Conservation (phyloP, 192 early-diverging fungal species). For the Coemansia sp. region DNA sequence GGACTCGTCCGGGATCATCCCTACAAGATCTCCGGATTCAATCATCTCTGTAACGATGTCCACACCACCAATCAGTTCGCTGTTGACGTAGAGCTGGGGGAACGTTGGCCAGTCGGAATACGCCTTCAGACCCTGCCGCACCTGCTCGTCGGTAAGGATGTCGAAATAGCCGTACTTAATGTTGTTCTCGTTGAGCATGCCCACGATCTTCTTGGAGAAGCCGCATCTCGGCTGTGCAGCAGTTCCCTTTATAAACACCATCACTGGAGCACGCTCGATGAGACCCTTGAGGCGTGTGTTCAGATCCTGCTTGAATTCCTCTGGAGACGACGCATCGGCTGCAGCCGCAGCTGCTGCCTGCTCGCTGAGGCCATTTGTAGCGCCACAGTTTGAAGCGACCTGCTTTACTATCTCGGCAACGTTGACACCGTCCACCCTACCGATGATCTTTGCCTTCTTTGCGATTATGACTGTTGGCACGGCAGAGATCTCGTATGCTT, state of each 20-base stretch:
- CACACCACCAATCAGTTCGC: slow-evolving; percentile 90
- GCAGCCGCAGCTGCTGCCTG: slow-evolving; percentile 34
- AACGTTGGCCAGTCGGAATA: slow-evolving; percentile 95
- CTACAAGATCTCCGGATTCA: slow-evolving; percentile 67
- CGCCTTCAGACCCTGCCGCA: slow-evolving; percentile 87
- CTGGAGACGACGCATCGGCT: slow-evolving; percentile 28
- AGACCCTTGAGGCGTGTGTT: slow-evolving; percentile 72
- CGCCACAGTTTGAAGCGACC: slow-evolving; percentile 51
- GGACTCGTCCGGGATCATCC: slow-evolving; percentile 57
- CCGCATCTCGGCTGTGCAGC: slow-evolving; percentile 90
- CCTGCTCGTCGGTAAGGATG: slow-evolving; percentile 89
- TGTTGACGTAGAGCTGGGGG: slow-evolving; percentile 90
- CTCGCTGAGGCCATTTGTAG: slow-evolving; percentile 23
- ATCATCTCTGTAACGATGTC: slow-evolving; percentile 96
- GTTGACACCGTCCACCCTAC: slow-evolving; percentile 88
- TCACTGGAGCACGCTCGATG: slow-evolving; percentile 69
- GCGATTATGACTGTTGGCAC: slow-evolving; percentile 90
- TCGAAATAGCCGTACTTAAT: slow-evolving; percentile 71
- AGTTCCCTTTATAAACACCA: slow-evolving; percentile 98
- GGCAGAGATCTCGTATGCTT: slow-evolving; percentile 83
- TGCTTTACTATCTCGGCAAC: slow-evolving; percentile 72
- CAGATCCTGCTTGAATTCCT: slow-evolving; percentile 68
- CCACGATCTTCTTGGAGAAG: slow-evolving; percentile 81
- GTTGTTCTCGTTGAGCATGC: slow-evolving; percentile 68
- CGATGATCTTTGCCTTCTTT: slow-evolving; percentile 65